Evolutionary conservation across 164 flowering plant genomes (phyloP).

Genomic region (Tetrastigma voinierianum): DNA sequence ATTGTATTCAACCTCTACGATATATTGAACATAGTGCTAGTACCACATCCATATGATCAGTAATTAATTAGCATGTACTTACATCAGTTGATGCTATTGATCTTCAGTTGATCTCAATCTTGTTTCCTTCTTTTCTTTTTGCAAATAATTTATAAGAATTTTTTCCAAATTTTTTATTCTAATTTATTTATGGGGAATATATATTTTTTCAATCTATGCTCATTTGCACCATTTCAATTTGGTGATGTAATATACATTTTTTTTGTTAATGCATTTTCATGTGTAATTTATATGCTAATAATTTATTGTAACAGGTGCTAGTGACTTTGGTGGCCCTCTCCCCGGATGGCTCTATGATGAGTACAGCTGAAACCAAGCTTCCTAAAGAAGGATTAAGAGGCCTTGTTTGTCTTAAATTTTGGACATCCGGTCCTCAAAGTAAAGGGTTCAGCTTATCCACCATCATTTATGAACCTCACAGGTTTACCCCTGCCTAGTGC

Average conservation of each 20-base stretch:
- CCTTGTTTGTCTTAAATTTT: conserved; percentile 79
- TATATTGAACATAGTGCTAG: too few relatives aligned
- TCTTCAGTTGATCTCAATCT: too few relatives aligned
- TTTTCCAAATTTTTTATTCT: too few relatives aligned
- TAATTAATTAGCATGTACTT: too few relatives aligned
- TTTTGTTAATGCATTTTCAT: neutral
- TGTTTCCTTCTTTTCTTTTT: too few relatives aligned
- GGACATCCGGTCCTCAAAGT: conserved; percentile 48
- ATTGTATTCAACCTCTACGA: too few relatives aligned
- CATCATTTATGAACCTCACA: conserved; percentile 93
- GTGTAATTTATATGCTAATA: conserved; percentile 1
- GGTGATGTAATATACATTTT: neutral
- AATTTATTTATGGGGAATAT: too few relatives aligned
- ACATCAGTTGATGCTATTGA: too few relatives aligned
- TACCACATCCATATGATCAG: too few relatives aligned
- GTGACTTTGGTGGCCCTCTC: conserved; percentile 67
- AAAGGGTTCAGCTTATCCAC: conserved; percentile 71
- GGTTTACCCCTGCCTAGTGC: conserved; percentile 37
- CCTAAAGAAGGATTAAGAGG: conserved; percentile 92
- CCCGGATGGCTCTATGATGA: conserved; percentile 75
- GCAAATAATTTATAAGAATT: too few relatives aligned
- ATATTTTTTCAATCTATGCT: too few relatives aligned
- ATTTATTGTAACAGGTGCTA: conserved; percentile 52
- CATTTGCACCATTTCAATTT: too few relatives aligned
- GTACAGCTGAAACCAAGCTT: conserved; percentile 75